These are phyloP conservation scores for Poterioochromonas sp. DNA, from an alignment of 352 stramenopile genomes.

Conservation along the genomic window DNA sequence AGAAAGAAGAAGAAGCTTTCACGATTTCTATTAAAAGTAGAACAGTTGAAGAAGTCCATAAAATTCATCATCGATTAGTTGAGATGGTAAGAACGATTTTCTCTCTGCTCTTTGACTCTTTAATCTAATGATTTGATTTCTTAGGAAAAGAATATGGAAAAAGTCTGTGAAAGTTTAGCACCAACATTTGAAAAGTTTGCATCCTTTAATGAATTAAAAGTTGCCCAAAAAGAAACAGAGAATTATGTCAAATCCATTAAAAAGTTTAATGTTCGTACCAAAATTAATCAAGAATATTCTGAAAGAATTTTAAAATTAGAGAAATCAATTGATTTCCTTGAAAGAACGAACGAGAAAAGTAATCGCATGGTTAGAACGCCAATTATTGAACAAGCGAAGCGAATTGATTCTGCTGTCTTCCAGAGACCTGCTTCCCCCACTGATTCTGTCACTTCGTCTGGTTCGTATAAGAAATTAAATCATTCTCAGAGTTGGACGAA, in stretches of 20 bases:
- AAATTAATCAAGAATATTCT: slow-evolving; percentile 21
- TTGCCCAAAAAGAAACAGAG: background rate
- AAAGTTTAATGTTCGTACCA: background rate
- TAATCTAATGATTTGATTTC: background rate
- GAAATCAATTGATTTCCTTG: background rate
- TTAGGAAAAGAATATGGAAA: background rate
- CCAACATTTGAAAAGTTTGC: background rate
- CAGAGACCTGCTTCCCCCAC: too few species aligned
- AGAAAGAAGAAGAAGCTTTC: background rate
- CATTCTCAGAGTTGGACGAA: too few species aligned
- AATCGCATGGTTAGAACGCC: background rate
- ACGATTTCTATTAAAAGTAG: background rate
- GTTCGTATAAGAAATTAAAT: too few species aligned
- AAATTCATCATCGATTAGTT: background rate
- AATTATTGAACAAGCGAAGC: background rate
- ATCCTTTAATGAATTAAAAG: background rate
- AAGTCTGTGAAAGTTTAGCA: background rate
- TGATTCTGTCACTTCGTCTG: too few species aligned
- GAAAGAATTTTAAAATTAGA: slow-evolving; percentile 4
- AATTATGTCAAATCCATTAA: background rate
- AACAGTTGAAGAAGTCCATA: background rate
- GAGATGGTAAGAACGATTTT: background rate
- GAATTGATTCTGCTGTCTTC: slow-evolving; percentile 16
- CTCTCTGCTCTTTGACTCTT: background rate
- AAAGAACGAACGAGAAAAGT: slow-evolving; percentile 5